Evolutionary conservation across 2,329 filamentous ascomycete species (phyloP).

Genomic region (Alternaria conjuncta): DNA sequence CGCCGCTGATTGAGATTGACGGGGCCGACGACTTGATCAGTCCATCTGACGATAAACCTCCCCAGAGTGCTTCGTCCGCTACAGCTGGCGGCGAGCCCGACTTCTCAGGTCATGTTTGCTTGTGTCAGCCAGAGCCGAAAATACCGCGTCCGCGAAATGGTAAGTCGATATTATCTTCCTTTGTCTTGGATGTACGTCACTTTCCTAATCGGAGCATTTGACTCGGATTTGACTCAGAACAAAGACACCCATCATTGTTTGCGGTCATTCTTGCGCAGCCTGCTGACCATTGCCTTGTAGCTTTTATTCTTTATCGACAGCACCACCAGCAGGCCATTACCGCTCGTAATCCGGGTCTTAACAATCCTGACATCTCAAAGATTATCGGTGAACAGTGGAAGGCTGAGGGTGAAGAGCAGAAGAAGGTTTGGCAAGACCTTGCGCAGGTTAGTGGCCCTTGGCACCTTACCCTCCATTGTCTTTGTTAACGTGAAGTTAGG

Average conservation of each 20-base stretch:
- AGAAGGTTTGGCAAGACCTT: slow-evolving; percentile 85
- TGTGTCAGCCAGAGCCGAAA: slow-evolving; percentile 74
- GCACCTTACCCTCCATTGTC: not conserved
- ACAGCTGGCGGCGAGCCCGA: slow-evolving; percentile 33
- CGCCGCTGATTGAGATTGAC: slow-evolving; percentile 26
- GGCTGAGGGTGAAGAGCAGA: slow-evolving; percentile 73
- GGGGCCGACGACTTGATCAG: slow-evolving; percentile 23
- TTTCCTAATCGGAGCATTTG: slow-evolving; percentile 12
- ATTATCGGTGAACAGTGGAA: slow-evolving; percentile 96
- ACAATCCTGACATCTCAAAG: slow-evolving; percentile 96
- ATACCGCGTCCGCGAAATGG: slow-evolving; percentile 75
- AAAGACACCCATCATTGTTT: slow-evolving; percentile 43
- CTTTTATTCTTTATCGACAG: slow-evolving; percentile 97
- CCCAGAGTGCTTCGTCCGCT: slow-evolving; percentile 35
- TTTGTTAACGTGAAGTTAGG: slow-evolving; percentile 52
- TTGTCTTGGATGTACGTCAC: slow-evolving; percentile 23
- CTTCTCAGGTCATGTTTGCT: slow-evolving; percentile 62
- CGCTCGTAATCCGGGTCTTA: slow-evolving; percentile 81
- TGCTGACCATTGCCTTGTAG: slow-evolving; percentile 60
- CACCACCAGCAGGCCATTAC: slow-evolving; percentile 86
- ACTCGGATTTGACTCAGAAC: slow-evolving; percentile 18
- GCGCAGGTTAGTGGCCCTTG: slow-evolving; percentile 68
- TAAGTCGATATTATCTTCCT: slow-evolving; percentile 52
- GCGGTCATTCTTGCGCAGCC: slow-evolving; percentile 23
- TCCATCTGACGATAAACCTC: slow-evolving; percentile 25